phyloP scores from a whole-genome alignment of 2,329 filamentous ascomycete genomes.

The Ustulina deusta region DNA sequence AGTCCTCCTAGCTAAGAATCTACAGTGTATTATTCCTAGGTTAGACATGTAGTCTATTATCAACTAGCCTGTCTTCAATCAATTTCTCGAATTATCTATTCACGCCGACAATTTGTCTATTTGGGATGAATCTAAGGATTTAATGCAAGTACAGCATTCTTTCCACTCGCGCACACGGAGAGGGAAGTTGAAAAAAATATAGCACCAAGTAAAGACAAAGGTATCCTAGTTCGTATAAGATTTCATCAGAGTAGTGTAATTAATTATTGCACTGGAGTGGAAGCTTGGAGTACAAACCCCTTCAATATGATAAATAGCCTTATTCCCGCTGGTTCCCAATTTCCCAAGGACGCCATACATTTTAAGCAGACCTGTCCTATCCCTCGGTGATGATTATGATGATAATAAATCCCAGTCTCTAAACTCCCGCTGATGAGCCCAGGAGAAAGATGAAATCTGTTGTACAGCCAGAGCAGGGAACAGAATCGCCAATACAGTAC shows the following conservation, averaged over 20 bases:
- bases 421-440: conserved; percentile 20
- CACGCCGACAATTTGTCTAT: no score
- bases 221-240: neutral
- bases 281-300: neutral
- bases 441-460: neutral
- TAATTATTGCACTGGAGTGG: neutral
- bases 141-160: no score
- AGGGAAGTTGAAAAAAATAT: neutral
- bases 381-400: neutral
- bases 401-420: neutral
- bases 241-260: neutral
- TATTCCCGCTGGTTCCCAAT: neutral
- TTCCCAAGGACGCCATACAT: conserved; percentile 2
- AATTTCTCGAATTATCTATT: no score
- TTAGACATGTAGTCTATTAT: no score
- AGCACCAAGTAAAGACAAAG: neutral
- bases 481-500: neutral
- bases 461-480: neutral
- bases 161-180: no score
- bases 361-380: neutral
- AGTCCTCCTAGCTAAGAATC: no score
- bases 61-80: no score
- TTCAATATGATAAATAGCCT: neutral
- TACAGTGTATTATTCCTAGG: no score
- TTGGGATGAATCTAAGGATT: no score